A percentile compares a stretch with the other conserved stretches of the same genome.
These are phyloP conservation scores for Leishmania braziliensis DNA, from an alignment of 208 protist genomes.

Conservation along the genomic window DNA sequence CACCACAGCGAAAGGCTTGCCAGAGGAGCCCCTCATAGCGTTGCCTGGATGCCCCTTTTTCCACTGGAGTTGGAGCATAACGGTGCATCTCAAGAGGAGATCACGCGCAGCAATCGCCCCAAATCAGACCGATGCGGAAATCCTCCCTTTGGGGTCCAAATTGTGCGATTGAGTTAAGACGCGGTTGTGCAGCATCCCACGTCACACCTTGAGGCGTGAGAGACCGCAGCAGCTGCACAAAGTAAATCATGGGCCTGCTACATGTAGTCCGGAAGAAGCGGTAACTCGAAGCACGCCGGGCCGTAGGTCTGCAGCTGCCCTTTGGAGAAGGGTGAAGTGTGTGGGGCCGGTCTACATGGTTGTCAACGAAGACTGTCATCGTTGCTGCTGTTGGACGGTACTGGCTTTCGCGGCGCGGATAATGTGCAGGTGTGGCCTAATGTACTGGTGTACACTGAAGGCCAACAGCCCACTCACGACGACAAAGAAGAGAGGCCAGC, in stretches of 20 bases:
- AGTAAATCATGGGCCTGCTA: neutral
- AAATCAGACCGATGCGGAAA: neutral
- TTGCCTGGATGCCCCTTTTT: neutral
- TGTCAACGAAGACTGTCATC: neutral
- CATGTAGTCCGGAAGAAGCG: neutral
- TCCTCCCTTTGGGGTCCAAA: neutral
- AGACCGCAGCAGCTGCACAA: neutral
- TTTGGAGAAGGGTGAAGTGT: no score
- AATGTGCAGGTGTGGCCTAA: neutral
- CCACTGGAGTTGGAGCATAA: neutral
- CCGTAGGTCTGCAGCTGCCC: no score
- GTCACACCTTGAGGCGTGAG: neutral
- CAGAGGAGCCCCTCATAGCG: neutral
- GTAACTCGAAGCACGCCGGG: neutral
- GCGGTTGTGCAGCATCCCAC: neutral
- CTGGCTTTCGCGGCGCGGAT: neutral
- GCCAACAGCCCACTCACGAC: constrained; percentile 28
- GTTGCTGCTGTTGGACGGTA: neutral
- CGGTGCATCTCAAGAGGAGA: no score
- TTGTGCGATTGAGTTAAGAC: neutral
- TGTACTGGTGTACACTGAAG: constrained; percentile 17
- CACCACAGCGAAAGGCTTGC: neutral
- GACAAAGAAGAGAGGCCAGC: constrained; percentile 50
- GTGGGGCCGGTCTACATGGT: neutral
- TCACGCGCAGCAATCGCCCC: neutral